These are phyloP conservation scores for Cryptococcus sp. DNA, from an alignment of 1,284 basidiomycete species.

Conservation along the genomic window DNA sequence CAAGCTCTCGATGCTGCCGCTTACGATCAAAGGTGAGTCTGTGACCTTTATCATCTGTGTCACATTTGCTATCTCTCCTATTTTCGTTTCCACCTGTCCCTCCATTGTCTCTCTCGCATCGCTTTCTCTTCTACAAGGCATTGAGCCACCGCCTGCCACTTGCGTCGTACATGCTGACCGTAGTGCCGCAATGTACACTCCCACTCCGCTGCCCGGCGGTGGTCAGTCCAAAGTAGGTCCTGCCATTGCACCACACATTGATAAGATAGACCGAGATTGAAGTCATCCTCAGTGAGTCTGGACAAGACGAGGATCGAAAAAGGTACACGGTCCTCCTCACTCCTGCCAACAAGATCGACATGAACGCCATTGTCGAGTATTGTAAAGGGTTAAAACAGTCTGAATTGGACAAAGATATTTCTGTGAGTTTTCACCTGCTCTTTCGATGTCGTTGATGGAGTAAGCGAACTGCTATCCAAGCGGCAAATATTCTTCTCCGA, in stretches of 20 bases:
- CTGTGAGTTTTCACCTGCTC: constrained; percentile 20
- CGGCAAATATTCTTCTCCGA: constrained; percentile 43
- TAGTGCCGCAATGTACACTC: no score
- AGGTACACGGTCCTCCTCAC: constrained; percentile 42
- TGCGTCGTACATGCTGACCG: no score
- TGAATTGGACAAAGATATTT: constrained; percentile 26
- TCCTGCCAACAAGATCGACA: constrained; percentile 32
- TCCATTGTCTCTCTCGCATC: no score
- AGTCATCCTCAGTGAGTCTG: constrained; percentile 39
- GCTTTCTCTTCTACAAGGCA: no score
- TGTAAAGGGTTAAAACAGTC: constrained; percentile 32
- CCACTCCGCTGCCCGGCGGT: no score
- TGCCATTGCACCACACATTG: no score
- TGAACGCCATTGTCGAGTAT: constrained; percentile 37
- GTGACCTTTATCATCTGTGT: no score
- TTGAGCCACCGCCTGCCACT: no score
- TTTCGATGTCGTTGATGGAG: not conserved
- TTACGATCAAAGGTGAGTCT: not conserved
- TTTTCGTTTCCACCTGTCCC: no score
- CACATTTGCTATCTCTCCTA: no score
- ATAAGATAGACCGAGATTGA: constrained; percentile 28
- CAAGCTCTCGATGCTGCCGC: constrained; percentile 22
- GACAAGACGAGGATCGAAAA: constrained; percentile 26
- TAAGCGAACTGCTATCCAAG: constrained; percentile 39
- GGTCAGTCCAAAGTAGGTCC: no score